A percentile compares a stretch with the other conserved stretches of the same genome.
These are phyloP conservation scores for Citrus inodora DNA, from an alignment of 345 rosid genomes.

Conservation along the genomic window DNA sequence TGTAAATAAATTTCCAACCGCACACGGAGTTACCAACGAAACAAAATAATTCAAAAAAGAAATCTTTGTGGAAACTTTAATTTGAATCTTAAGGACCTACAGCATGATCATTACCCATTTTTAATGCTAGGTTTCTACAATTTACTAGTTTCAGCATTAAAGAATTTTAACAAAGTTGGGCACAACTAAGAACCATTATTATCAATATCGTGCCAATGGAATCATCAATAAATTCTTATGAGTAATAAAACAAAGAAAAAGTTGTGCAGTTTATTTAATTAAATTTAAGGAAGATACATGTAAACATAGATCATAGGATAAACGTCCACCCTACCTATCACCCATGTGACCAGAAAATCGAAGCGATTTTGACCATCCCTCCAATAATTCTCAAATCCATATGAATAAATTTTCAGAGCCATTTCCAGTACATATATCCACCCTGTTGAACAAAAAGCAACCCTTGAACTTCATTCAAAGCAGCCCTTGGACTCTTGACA, in stretches of 20 bases:
- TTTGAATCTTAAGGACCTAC: neutral
- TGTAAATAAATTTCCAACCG: too few relatives aligned
- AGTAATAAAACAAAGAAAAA: neutral
- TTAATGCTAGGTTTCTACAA: neutral
- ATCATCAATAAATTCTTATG: neutral
- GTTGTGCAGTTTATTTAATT: neutral
- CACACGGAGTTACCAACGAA: too few relatives aligned
- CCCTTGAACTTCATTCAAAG: conserved; percentile 11
- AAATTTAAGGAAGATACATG: neutral
- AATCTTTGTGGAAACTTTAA: neutral
- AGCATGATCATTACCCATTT: neutral
- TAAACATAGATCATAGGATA: neutral
- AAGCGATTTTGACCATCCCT: conserved; percentile 93
- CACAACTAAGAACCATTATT: neutral
- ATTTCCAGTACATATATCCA: conserved; percentile 97
- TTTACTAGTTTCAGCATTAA: neutral
- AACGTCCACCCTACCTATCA: conserved; percentile 52
- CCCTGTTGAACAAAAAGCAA: conserved; percentile 46
- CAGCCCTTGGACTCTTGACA: conserved; percentile 15
- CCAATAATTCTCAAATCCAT: conserved; percentile 90
- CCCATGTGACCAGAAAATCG: conserved; percentile 85
- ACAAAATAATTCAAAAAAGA: neutral
- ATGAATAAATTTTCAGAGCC: conserved; percentile 85
- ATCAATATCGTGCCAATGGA: neutral
- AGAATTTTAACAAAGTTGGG: neutral